Percentiles rank a stretch among this genome's conserved stretches.
Evolutionary conservation across 805 yeast genomes (phyloP).

Genomic region (Ascoidea tarda): DNA sequence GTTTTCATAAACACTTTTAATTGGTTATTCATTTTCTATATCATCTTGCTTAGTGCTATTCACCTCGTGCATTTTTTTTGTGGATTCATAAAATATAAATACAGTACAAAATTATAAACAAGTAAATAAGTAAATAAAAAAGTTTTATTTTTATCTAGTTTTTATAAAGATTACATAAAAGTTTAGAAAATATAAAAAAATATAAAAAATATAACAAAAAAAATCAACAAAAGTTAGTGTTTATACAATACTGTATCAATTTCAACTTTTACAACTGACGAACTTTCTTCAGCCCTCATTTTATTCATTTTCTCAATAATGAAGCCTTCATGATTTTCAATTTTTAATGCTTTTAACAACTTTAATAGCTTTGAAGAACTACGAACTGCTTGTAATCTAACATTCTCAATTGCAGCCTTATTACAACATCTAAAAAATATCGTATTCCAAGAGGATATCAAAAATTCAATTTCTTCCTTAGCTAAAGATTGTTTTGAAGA

Average conservation of each 20-base stretch:
- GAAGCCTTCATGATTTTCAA: constrained; percentile 14
- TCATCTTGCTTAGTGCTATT: too few species aligned
- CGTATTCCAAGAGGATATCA: constrained; percentile 14
- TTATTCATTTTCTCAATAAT: constrained; percentile 9
- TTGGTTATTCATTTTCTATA: too few species aligned
- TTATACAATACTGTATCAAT: constrained; percentile 10
- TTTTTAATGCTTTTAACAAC: constrained; percentile 9
- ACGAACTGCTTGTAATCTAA: constrained; percentile 35
- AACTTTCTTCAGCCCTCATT: constrained; percentile 22
- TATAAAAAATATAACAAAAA: too few species aligned
- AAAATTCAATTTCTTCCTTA: constrained; percentile 3
- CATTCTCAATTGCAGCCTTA: constrained; percentile 38
- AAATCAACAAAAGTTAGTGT: too few species aligned
- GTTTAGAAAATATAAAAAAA: too few species aligned
- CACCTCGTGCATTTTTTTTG: too few species aligned
- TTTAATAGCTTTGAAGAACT: constrained; percentile 9
- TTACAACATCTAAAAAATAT: constrained; percentile 19
- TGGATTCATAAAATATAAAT: too few species aligned
- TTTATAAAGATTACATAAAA: too few species aligned
- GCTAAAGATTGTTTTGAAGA: constrained; percentile 1
- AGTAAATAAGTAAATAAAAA: too few species aligned
- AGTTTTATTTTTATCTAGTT: too few species aligned
- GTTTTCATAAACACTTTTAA: too few species aligned
- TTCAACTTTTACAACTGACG: constrained; percentile 31
- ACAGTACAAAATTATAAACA: too few species aligned